A percentile compares a stretch with the other conserved stretches of the same genome.
Evolutionary conservation across 1,284 basidiomycete species (phyloP).

Genomic region (Ceratobasidium sp.): DNA sequence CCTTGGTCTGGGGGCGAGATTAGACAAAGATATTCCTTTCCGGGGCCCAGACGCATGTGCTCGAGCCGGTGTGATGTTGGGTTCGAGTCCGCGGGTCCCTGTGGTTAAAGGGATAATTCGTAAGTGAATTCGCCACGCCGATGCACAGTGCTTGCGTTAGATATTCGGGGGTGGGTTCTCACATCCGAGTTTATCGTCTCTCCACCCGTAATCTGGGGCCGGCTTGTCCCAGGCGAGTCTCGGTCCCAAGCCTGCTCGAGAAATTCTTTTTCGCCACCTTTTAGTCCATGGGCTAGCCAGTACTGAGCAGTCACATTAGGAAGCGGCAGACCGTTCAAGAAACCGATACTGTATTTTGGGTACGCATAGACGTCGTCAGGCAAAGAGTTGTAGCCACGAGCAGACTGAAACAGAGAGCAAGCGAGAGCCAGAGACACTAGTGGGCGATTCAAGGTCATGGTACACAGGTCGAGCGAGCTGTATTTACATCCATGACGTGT

Average conservation of each 20-base stretch:
- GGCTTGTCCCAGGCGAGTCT: conserved; percentile 54
- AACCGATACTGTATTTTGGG: conserved; percentile 84
- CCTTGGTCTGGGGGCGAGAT: conserved; percentile 70
- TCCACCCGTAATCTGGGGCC: conserved; percentile 68
- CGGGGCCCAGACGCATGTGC: conserved; percentile 71
- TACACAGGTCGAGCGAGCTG: conserved; percentile 20
- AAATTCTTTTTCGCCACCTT: conserved; percentile 79
- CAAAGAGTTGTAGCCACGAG: conserved; percentile 37
- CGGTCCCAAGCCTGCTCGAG: conserved; percentile 70
- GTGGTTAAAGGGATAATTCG: conserved; percentile 56
- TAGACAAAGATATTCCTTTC: conserved; percentile 75
- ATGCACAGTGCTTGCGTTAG: conserved; percentile 16
- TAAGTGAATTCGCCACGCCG: conserved; percentile 44
- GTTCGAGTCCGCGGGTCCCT: conserved; percentile 18
- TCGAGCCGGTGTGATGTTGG: conserved; percentile 43
- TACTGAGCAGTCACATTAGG: conserved; percentile 75
- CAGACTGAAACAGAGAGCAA: conserved; percentile 17
- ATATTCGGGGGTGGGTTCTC: conserved; percentile 43
- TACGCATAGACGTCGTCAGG: conserved; percentile 78
- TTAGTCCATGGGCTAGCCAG: conserved; percentile 75
- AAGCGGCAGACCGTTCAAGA: conserved; percentile 83
- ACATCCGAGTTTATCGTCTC: conserved; percentile 50
- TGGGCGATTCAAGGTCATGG: conserved; percentile 33
- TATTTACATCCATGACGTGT: conserved; percentile 38
- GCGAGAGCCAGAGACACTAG: conserved; percentile 32